Percentiles rank a stretch among this genome's conserved stretches.
Conservation (phyloP, 129 eudicot genomes). For the Saussurea involucrata region DNA sequence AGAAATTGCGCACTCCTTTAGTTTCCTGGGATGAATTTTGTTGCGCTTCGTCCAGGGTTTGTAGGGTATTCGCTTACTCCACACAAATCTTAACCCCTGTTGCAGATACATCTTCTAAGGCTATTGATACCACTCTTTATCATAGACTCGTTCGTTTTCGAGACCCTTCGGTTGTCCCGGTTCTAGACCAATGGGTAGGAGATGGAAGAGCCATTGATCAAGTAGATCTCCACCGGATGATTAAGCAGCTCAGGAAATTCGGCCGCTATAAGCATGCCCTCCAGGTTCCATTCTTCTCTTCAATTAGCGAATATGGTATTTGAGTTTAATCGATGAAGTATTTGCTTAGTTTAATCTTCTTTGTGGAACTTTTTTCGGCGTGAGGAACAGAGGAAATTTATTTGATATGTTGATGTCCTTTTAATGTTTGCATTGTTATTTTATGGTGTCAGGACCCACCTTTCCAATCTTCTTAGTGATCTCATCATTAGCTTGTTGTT, state of each 20-base stretch:
- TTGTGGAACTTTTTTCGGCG: neutral
- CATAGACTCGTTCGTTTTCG: slow-evolving; percentile 15
- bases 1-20: slow-evolving; percentile 3
- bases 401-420: neutral
- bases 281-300: slow-evolving; percentile 31
- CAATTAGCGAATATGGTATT: neutral
- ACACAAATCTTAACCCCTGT: neutral
- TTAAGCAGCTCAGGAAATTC: slow-evolving; percentile 34
- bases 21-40: neutral
- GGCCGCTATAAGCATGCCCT: slow-evolving; percentile 46
- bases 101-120: neutral
- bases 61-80: slow-evolving; percentile 28
- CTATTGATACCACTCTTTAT: slow-evolving; percentile 13
- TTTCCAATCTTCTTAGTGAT: neutral
- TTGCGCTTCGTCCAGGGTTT: neutral
- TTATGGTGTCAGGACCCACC: neutral
- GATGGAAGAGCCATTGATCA: slow-evolving; percentile 29
- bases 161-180: slow-evolving; percentile 27
- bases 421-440: neutral
- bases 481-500: neutral
- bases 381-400: neutral
- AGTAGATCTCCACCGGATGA: slow-evolving; percentile 33
- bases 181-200: slow-evolving; percentile 42
- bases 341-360: neutral
- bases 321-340: neutral